A percentile compares a stretch with the other conserved stretches of the same genome.
These are phyloP conservation scores for Arthrobotrys musiformis DNA, from an alignment of 2,329 filamentous ascomycete genomes.

Conservation along the genomic window DNA sequence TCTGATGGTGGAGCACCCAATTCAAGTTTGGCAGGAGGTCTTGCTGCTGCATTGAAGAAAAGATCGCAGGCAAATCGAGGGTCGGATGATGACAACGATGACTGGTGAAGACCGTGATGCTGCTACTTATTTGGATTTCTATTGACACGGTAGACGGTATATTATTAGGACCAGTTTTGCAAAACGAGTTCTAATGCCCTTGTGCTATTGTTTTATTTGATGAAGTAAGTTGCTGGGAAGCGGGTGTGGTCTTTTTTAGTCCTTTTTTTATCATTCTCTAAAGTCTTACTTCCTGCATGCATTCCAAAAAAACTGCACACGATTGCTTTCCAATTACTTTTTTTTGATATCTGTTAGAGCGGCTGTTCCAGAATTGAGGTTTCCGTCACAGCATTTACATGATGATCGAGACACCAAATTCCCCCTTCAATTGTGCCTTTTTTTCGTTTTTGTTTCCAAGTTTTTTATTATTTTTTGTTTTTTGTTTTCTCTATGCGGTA, in stretches of 20 bases:
- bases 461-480: neutral
- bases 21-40: slow-evolving; percentile 75
- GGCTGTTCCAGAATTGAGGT: slow-evolving; percentile 35
- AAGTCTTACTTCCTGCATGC: slow-evolving; percentile 22
- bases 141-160: slow-evolving; percentile 13
- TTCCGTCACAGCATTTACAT: slow-evolving; percentile 44
- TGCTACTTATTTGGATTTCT: slow-evolving; percentile 13
- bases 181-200: slow-evolving; percentile 27
- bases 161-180: slow-evolving; percentile 10
- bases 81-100: slow-evolving; percentile 75
- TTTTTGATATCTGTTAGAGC: slow-evolving; percentile 49
- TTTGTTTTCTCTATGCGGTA: slow-evolving; percentile 49
- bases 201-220: slow-evolving; percentile 21
- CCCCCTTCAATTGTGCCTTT: slow-evolving; percentile 7
- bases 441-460: slow-evolving; percentile 34
- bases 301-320: slow-evolving; percentile 19
- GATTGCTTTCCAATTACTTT: slow-evolving; percentile 19
- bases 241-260: slow-evolving; percentile 30
- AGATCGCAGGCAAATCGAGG: slow-evolving; percentile 80
- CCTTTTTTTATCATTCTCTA: slow-evolving; percentile 10
- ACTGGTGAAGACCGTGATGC: slow-evolving; percentile 61
- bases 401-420: slow-evolving; percentile 37
- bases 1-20: slow-evolving; percentile 66
- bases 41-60: slow-evolving; percentile 81
- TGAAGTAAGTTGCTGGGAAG: slow-evolving; percentile 33